Evolutionary conservation across 805 yeast genomes (phyloP).

Genomic region (Cyberlindnera maritima): DNA sequence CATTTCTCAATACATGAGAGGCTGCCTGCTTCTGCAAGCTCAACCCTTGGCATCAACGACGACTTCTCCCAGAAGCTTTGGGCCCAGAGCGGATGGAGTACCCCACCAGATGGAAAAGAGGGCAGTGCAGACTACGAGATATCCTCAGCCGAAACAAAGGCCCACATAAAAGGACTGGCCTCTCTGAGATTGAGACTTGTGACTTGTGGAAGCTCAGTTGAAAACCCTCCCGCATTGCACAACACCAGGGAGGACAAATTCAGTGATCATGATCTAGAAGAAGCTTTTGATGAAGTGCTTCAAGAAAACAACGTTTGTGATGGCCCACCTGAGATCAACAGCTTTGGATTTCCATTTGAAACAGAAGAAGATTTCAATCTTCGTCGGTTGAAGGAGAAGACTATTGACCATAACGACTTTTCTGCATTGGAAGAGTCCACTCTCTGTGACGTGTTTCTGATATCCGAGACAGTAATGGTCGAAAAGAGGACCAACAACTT

Average conservation of each 20-base stretch:
- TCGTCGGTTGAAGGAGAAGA: conserved; percentile 13
- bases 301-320: not conserved
- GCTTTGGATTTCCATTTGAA: conserved; percentile 1
- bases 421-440: conserved; percentile 11
- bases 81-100: not conserved
- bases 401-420: conserved; percentile 18
- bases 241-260: too few relatives aligned
- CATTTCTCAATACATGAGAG: not conserved
- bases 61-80: not conserved
- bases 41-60: not conserved
- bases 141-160: not conserved
- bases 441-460: not conserved
- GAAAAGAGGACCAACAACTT: not conserved
- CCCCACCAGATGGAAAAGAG: not conserved
- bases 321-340: not conserved
- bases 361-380: not conserved
- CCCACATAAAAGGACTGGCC: not conserved
- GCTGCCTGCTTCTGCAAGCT: not conserved
- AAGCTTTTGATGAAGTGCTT: not conserved
- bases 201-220: conserved; percentile 19
- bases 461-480: not conserved
- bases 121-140: not conserved
- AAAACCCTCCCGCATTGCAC: not conserved
- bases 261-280: not conserved
- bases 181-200: conserved; percentile 13